Evolutionary conservation across 176 grass and related monocot species (phyloP).

Genomic region (Urochloa ruziziensis): DNA sequence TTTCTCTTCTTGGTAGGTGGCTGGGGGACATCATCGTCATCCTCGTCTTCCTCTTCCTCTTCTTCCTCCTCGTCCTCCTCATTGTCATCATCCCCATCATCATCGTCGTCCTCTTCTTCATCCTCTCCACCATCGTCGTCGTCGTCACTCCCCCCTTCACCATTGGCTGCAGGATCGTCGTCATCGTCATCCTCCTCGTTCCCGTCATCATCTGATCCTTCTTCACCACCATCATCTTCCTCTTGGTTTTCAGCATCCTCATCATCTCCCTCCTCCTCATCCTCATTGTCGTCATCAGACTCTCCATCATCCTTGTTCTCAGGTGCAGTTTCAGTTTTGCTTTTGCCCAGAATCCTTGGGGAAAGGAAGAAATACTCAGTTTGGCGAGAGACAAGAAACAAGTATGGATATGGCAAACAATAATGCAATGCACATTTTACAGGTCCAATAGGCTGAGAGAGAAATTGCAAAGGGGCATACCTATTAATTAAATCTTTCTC

Average conservation of each 20-base stretch:
- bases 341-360: slow-evolving; percentile 32
- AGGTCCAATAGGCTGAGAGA: not conserved
- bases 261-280: slow-evolving; percentile 36
- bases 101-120: not conserved
- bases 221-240: slow-evolving; percentile 26
- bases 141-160: slow-evolving; percentile 40
- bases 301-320: slow-evolving; percentile 57
- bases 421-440: not conserved
- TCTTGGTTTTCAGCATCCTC: slow-evolving; percentile 37
- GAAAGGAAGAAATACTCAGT: slow-evolving; percentile 16
- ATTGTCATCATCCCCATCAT: not conserved
- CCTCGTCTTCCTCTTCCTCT: slow-evolving; percentile 13
- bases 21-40: slow-evolving; percentile 43
- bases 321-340: slow-evolving; percentile 18
- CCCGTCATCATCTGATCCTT: slow-evolving; percentile 31
- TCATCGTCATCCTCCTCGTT: slow-evolving; percentile 36
- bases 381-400: not conserved
- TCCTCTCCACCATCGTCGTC: slow-evolving; percentile 1
- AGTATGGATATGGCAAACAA: not conserved
- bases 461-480: slow-evolving; percentile 5
- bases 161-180: slow-evolving; percentile 36
- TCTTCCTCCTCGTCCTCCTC: slow-evolving; percentile 5
- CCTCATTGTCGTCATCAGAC: slow-evolving; percentile 47
- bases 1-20: slow-evolving; percentile 59
- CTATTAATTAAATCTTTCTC: slow-evolving; percentile 36